Base-by-base conservation (phyloP, 306 rosid genomes). In the Parietaria judaica region DNA sequence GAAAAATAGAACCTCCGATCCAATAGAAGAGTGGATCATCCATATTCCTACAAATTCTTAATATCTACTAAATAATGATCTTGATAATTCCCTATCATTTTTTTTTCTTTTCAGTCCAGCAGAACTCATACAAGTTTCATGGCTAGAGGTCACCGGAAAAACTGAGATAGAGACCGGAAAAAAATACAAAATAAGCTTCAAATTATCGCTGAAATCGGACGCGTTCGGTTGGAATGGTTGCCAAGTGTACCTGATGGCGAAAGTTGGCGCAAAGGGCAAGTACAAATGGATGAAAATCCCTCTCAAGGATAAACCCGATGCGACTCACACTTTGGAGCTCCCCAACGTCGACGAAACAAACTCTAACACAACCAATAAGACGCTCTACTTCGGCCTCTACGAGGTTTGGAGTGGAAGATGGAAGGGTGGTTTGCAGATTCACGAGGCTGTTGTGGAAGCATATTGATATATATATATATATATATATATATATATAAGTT, bases 391-490 rank as follows among this genome's bases (percentile, higher is more conserved):
- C 36, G 97, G 97, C 23, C 70, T 90, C 51, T 90, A 90, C 59
- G 97, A 90, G 78, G 95, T 90, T 15, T 90, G 97, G 97, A 86
- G 86, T 8, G 92, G 84, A 6, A 82, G 75, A 74, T 89, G 97
- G 95, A 89, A 89, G 66, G 95, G 97, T 14, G 97, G 97, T 7
- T 72, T 89, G 11, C 14, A 15, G 43, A 86, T 89, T 37, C 14
- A 72, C n/a, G 9, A 54, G 3, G 92, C 89, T 15, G 4, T 0
- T 38, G 59, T 72, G 3, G 31, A 23, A 34, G 41, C 10, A 31
- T 11, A 56, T 6, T 34, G 13, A 12, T 5, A 41, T 41, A 41
- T 8, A 41, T 41, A 3, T 41, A 41, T 41, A 41, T n/a, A n/a
- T n/a, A n/a, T 39, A 39, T 41, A 41, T 41, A 41, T 41, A 41